Base-by-base conservation (phyloP, 192 early-diverging fungal species). In the Dispira simplex region DNA sequence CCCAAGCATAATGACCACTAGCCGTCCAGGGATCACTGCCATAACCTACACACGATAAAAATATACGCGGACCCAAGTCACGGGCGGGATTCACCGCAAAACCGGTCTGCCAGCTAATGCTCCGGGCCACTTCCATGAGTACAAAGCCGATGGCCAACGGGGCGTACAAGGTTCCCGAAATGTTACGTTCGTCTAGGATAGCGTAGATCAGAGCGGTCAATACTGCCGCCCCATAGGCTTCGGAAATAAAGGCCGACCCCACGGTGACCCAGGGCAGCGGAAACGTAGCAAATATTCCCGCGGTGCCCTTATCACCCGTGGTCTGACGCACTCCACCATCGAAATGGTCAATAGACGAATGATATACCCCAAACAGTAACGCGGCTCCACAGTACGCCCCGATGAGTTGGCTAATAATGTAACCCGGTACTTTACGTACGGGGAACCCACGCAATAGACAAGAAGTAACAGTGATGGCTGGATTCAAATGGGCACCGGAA, bases 11-110 rank as follows among this genome's bases (percentile, higher is more conserved):
- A 75, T 81, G 79, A 59, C 79, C 68, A 68, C 73, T 70, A 11
- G 70, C 75, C 20, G 82, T 75, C 70, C 88, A 90, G 27, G 81
- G 81, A 20, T 76, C 75, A 26, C 65, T 55, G 45, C 88, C 87
- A 71, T 83, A 90, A 12, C 83, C 83, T 46, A 79, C 75, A 63
- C 82, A 68, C 28, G 79, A 69, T 28, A 83, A 80, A 68, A 89
- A 89, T n/a, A 84, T 67, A 47, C 89, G 83, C 12, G 87, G 87
- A 39, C 85, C 89, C 69, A 89, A 75, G 71, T 90, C 89, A 74
- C 89, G 80, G 9, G 89, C 89, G 54, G 83, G 83, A 67, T 90
- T 90, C 57, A 90, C 75, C 46, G 80, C 82, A 51, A 80, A 85
- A 48, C 83, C 81, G 26, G 84, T 85, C 70, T 79, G 75, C 67